Conservation (phyloP, 805 yeast species). For the Teunomyces panamensis region DNA sequence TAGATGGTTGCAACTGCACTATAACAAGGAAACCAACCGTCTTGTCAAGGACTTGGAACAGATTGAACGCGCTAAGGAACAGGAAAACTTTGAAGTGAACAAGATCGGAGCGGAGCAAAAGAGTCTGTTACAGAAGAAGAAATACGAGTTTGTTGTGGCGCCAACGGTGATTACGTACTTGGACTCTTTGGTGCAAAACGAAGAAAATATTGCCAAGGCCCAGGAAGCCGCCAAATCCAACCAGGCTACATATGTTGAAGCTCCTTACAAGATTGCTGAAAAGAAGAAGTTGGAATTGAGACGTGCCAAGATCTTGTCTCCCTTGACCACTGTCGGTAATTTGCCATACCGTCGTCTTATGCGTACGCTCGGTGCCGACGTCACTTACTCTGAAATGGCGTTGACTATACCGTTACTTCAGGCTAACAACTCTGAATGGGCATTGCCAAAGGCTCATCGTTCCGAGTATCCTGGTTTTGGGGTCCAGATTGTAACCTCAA, state of each 20-base stretch:
- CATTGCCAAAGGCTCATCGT: slow-evolving; percentile 83
- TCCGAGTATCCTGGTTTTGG: slow-evolving; percentile 87
- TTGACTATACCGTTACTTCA: slow-evolving; percentile 78
- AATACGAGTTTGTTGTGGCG: slow-evolving; percentile 56
- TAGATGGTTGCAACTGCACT: slow-evolving; percentile 82
- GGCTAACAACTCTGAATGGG: slow-evolving; percentile 96
- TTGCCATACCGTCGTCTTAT: slow-evolving; percentile 91
- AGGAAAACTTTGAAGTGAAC: slow-evolving; percentile 60
- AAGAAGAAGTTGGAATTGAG: slow-evolving; percentile 69
- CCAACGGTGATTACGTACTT: slow-evolving; percentile 59
- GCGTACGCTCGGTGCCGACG: slow-evolving; percentile 87
- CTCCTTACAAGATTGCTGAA: slow-evolving; percentile 75
- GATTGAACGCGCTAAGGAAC: slow-evolving; percentile 25
- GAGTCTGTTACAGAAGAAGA: slow-evolving; percentile 55
- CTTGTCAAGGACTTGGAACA: slow-evolving; percentile 44
- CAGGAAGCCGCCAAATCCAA: slow-evolving; percentile 26
- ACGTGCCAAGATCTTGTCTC: slow-evolving; percentile 85
- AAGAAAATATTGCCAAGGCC: slow-evolving; percentile 35
- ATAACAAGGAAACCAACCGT: slow-evolving; percentile 41
- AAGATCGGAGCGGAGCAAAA: slow-evolving; percentile 49
- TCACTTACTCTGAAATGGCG: slow-evolving; percentile 96
- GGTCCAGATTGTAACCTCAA: slow-evolving; percentile 86
- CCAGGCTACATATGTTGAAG: slow-evolving; percentile 61
- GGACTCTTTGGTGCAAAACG: slow-evolving; percentile 55
- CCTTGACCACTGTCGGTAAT: slow-evolving; percentile 96